Base-by-base conservation (phyloP, 306 rosid genomes). In the Vigna reflexopilosa region DNA sequence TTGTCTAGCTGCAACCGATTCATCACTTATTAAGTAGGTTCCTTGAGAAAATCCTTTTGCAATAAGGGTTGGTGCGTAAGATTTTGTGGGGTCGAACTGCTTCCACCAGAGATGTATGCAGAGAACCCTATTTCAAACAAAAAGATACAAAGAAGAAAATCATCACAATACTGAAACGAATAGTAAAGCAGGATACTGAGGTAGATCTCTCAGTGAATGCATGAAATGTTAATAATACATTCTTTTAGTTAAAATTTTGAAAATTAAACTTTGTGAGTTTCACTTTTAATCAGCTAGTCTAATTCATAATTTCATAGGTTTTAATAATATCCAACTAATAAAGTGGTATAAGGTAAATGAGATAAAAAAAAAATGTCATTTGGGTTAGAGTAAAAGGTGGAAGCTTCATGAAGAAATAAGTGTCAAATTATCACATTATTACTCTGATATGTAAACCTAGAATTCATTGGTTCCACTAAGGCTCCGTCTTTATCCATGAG, bases 41-140 rank as follows among this genome's bases (percentile, higher is more conserved):
- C 66, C 42, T 59, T 4, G 66, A 59, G 66, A 59, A 59, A 59
- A 59, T 28, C 40, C 66, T 59, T 14, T 28, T 59, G 40, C 40
- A 59, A 59, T 59, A 59, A 28, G 66, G 66, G 42, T n/a, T 59
- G 19, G 66, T 59, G 66, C 40, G 19, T 19, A 59, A 59, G 40
- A 28, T 59, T 59, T 59, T 59, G 42, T 59, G 8, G 42, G 66
- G 42, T n/a, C 66, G 66, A 28, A 59, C 66, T 59, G 66, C 66
- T 59, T 59, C 66, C 9, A 30, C 66, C 6, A 59, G 66, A 28
- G 66, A 59, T 26, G 66, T 36, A 59, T 59, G 42, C 40, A 59
- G 66, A 59, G 40, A 28, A 8, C 42, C 42, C 66, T 59, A 17
- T 28, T 16, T 47, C 72, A 83, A 70, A 54, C 34, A 57, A 62